Evolutionary conservation across 2,329 filamentous ascomycete genomes (phyloP), one percentile per base, ranked within the genome.

Genomic region (Beauveria bassiana): DNA sequence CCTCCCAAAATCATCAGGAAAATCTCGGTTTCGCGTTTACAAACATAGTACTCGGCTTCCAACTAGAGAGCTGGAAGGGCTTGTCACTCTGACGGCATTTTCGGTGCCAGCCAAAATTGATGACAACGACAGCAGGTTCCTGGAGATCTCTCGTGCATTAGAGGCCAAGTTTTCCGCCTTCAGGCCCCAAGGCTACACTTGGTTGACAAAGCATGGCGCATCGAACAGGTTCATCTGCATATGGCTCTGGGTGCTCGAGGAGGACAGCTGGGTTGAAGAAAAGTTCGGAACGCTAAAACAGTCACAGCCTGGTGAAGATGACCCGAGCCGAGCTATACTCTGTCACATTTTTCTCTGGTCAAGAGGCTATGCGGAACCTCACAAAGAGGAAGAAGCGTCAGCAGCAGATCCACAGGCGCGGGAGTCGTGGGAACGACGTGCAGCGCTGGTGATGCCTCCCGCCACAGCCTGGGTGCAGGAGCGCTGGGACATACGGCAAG

Each of bases 401-500:
- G 63, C 62, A 7, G 57, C n/a, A 9, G 62, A 46, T 3, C 18
- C 62, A n/a, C 24, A 57, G 61, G 63, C 65, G 40, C 62, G n/a
- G 31, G 61, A 65, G 57, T 61, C 63, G 46, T 67, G 66, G 65
- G 34, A 40, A 3, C 38, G 64, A 46, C 52, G 31, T 1, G 9
- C 64, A 18, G 58, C 61, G 22, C 26, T 50, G n/a, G 53, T 64
- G 8, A 68, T 64, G 65, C 67, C 67, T 24, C 65, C 65, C 28
- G 66, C 63, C 20, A 66, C 60, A 5, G 63, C 64, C 28, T 68
- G 63, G 64, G 61, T 47, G 14, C 62, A 67, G 59, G 65, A 67
- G 62, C 65, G 66, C 54, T 67, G 67, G 66, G 61, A 66, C 31
- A 62, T 65, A 43, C 50, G 43, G 3, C 28, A 52, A 18, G 26